A percentile compares a stretch with the other conserved stretches of the same genome.
Evolutionary conservation across 169 alveolate species (phyloP).

Genomic region (Perkinsus marinus): DNA sequence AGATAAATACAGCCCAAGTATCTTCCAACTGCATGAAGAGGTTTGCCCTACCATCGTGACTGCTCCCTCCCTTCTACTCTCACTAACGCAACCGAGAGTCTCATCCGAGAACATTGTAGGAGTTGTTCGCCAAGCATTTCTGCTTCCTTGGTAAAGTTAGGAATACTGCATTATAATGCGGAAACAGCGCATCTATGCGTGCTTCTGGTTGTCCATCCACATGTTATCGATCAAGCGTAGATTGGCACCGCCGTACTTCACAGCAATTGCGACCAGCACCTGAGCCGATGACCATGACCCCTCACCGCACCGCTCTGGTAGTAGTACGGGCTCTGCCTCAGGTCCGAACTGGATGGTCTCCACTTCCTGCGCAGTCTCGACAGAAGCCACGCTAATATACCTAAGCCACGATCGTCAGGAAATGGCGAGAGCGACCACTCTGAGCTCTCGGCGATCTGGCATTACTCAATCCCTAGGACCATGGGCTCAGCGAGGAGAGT

Average conservation of each 20-base stretch:
- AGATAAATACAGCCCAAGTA: not conserved
- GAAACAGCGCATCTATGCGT: not conserved
- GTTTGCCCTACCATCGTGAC: too few species aligned
- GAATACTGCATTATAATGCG: not conserved
- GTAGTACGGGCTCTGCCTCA: not conserved
- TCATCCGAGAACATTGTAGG: not conserved
- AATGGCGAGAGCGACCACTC: too few species aligned
- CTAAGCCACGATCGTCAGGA: not conserved
- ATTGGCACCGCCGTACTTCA: not conserved
- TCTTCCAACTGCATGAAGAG: not conserved
- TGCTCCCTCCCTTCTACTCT: too few species aligned
- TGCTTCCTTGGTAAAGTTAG: not conserved
- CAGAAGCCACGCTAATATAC: not conserved
- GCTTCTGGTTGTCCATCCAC: not conserved
- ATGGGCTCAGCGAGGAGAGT: not conserved
- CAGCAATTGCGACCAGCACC: not conserved
- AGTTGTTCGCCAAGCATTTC: not conserved
- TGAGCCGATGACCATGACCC: not conserved
- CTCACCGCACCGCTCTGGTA: not conserved
- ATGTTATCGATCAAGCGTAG: not conserved
- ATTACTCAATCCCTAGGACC: not conserved
- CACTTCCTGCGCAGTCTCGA: not conserved
- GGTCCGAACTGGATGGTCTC: not conserved
- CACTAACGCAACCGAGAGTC: not conserved
- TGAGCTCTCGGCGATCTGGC: too few species aligned